Percentiles rank a stretch among this genome's conserved stretches.
Conservation (phyloP, 192 early-diverging fungal species). For the Backusella sp. region DNA sequence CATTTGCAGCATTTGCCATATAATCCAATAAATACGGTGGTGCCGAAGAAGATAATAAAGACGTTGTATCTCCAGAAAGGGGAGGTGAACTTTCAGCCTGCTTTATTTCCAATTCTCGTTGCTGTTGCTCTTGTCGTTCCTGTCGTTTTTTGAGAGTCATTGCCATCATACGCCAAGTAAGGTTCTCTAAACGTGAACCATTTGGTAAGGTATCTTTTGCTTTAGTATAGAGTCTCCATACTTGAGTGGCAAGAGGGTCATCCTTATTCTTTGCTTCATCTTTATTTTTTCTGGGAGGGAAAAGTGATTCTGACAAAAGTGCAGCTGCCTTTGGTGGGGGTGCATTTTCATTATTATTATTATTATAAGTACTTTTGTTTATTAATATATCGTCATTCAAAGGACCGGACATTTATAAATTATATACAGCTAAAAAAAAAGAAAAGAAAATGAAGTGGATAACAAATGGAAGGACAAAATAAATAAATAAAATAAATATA, state of each 20-base stretch:
- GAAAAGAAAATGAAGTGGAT: not conserved
- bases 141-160: slow-evolving; percentile 50
- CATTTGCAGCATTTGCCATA: not conserved
- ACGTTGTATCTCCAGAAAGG: slow-evolving; percentile 29
- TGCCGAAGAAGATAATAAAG: slow-evolving; percentile 37
- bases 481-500: not conserved
- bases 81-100: slow-evolving; percentile 12
- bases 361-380: not conserved
- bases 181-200: slow-evolving; percentile 78
- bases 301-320: slow-evolving; percentile 34
- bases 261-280: slow-evolving; percentile 38
- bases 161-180: slow-evolving; percentile 84
- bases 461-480: slow-evolving; percentile 6
- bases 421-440: not conserved
- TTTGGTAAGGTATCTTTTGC: slow-evolving; percentile 77
- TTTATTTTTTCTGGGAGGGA: slow-evolving; percentile 36
- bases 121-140: slow-evolving; percentile 4
- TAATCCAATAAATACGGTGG: slow-evolving; percentile 31
- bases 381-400: not conserved
- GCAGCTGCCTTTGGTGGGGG: slow-evolving; percentile 30
- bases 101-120: not conserved
- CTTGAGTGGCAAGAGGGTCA: slow-evolving; percentile 54
- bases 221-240: slow-evolving; percentile 82
- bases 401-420: slow-evolving; percentile 3
- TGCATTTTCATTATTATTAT: not conserved